Base-by-base conservation (phyloP, 257 asterid genomes). In the Thymus mandschuricus region DNA sequence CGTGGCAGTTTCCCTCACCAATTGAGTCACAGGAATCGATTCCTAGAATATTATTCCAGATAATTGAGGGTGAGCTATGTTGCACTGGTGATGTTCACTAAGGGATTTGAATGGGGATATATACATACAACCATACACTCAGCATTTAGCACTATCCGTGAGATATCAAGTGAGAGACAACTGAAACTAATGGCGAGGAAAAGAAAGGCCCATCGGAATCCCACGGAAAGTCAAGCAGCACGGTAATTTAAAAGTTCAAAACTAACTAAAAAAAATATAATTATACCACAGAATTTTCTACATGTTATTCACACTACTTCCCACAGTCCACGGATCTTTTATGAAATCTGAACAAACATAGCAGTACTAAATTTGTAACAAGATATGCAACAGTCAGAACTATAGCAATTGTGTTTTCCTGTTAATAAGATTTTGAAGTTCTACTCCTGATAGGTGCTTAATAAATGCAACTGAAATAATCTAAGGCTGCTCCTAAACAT, bases 1-100 rank as follows among this genome's bases (percentile, higher is more conserved):
- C 35, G 96, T 86, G 64, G 99, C 99, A 40, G 99, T 95, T 81
- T 95, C 99, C 88, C 99, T 83, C 81, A 95, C 99, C 78, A 95
- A 81, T 66, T 95, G 99, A 65, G 99, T 95, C 66, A 90, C 97
- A 49, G 98, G 99, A 79, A 95, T 92, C 49, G 93, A 81, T 85
- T 95, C 99, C 99, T 95, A 60, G 11, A 76, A 21, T 71, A 59
- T 52, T 50, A 61, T 61, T 4, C 40, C 50, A 72, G 46, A 69
- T n/a, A 69, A 71, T 21, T 34, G 13, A 41, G 69, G 15, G 33
- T 74, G 58, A 74, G 80, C 64, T 41, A 63, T 63, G 15, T 57
- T 48, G 57, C 8, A n/a, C 60, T 15, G 46, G 33, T 66, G 59
- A 69, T 58, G 60, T 59, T 60, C 64, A 64, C 28, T 8, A 65